phyloP scores from a whole-genome alignment of 306 rosid genomes.

The Adenanthera pavonina region DNA sequence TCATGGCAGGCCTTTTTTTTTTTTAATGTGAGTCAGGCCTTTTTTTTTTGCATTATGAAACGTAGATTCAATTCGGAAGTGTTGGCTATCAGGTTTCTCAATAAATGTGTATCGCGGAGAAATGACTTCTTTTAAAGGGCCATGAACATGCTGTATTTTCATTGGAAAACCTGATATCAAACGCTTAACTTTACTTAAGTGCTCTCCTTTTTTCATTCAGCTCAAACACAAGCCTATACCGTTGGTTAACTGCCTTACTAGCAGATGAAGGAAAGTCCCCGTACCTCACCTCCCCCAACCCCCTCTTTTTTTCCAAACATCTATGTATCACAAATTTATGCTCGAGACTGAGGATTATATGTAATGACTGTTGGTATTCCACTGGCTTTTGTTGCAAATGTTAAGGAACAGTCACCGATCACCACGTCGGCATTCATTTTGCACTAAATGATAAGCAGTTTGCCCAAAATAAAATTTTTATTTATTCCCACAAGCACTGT shows the following conservation, averaged over 20 bases:
- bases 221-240: constrained; percentile 15
- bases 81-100: background rate
- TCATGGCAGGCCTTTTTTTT: constrained; percentile 3
- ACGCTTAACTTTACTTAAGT: constrained; percentile 3
- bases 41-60: background rate
- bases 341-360: constrained; percentile 16
- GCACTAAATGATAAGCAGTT: constrained; percentile 5
- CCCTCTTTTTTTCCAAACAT: no score
- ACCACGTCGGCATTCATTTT: background rate
- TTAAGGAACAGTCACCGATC: background rate
- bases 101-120: background rate
- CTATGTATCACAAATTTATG: background rate
- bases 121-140: background rate
- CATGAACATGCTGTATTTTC: background rate
- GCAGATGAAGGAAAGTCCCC: constrained; percentile 8
- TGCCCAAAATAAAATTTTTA: background rate
- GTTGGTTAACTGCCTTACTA: constrained; percentile 12
- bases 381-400: constrained; percentile 1
- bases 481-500: constrained; percentile 17
- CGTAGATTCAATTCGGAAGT: background rate
- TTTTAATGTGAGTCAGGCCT: background rate
- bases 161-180: constrained; percentile 8
- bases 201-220: background rate
- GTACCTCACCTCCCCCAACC: background rate
- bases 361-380: background rate